phyloP scores from a whole-genome alignment of 495 filamentous ascomycete species.

The Talaromyces liani region DNA sequence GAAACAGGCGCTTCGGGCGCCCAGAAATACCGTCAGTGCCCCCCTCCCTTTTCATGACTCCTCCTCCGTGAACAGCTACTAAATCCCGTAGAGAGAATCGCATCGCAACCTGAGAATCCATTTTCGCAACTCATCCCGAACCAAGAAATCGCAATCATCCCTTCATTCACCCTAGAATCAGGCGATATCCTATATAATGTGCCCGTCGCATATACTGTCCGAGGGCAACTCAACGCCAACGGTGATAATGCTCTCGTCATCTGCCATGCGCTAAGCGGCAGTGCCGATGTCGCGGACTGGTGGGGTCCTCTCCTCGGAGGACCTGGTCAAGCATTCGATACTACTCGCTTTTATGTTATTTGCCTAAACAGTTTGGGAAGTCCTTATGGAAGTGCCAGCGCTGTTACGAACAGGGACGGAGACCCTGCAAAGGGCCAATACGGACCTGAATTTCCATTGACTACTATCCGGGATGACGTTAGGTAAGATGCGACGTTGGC shows the following conservation, averaged over 20 bases:
- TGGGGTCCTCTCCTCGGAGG: slow-evolving; percentile 94
- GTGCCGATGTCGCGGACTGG: slow-evolving; percentile 95
- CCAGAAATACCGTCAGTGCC: slow-evolving; percentile 36
- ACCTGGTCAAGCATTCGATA: slow-evolving; percentile 84
- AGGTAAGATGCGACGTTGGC: slow-evolving; percentile 47
- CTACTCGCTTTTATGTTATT: slow-evolving; percentile 84
- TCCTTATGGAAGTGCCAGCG: slow-evolving; percentile 93
- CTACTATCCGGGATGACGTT: slow-evolving; percentile 91
- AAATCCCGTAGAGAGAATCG: slow-evolving; percentile 60
- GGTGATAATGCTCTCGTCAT: slow-evolving; percentile 93
- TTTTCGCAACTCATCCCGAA: slow-evolving; percentile 79
- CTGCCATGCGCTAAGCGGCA: slow-evolving; percentile 93
- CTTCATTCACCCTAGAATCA: slow-evolving; percentile 88
- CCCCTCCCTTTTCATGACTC: slow-evolving; percentile 9
- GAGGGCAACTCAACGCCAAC: slow-evolving; percentile 65
- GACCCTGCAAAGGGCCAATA: slow-evolving; percentile 68
- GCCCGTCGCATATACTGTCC: slow-evolving; percentile 85
- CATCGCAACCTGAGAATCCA: slow-evolving; percentile 80
- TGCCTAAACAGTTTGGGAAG: slow-evolving; percentile 96
- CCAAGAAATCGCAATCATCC: slow-evolving; percentile 78
- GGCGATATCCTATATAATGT: slow-evolving; percentile 82
- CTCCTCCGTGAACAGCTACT: slow-evolving; percentile 33
- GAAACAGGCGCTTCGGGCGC: neutral
- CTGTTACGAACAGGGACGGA: slow-evolving; percentile 81
- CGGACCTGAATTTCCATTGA: slow-evolving; percentile 93